Base-by-base conservation (phyloP, 106 monocot species). In the Platanthera zijinensis region DNA sequence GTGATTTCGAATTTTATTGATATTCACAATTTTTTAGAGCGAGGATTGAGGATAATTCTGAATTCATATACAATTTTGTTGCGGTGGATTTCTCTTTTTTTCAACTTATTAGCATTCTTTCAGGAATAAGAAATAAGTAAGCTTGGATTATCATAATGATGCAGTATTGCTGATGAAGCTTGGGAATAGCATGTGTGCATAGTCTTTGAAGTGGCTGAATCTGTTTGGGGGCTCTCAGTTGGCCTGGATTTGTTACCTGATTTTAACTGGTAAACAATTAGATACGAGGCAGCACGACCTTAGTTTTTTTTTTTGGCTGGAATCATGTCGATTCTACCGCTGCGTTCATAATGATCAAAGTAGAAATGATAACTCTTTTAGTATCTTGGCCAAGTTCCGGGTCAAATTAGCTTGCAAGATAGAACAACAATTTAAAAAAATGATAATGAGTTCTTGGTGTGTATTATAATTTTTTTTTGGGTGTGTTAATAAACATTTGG, bases 321-420 rank as follows among this genome's bases (percentile, higher is more conserved):
- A 71, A 47, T 53, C 74, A 90, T 90, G 90, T 79, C 87, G 7
- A 82, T 72, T n/a, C 48, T 84, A n/a, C 51, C 75, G 14, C 83
- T n/a, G n/a, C n/a, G n/a, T n/a, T n/a, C n/a, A n/a, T n/a, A n/a
- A n/a, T n/a, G n/a, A n/a, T n/a, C n/a, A n/a, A n/a, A n/a, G n/a
- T n/a, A n/a, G n/a, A n/a, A n/a, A n/a, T n/a, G n/a, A n/a, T n/a
- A n/a, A n/a, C n/a, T n/a, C n/a, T n/a, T n/a, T n/a, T n/a, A n/a
- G n/a, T n/a, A n/a, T n/a, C n/a, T n/a, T n/a, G n/a, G n/a, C n/a
- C n/a, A n/a, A n/a, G n/a, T n/a, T n/a, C n/a, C n/a, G n/a, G n/a
- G n/a, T n/a, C n/a, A n/a, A n/a, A n/a, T n/a, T n/a, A n/a, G n/a
- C n/a, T n/a, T n/a, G n/a, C n/a, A n/a, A n/a, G n/a, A n/a, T n/a